Base-by-base conservation (phyloP, 108 stramenopile genomes). In the Nitzschia sp. region DNA sequence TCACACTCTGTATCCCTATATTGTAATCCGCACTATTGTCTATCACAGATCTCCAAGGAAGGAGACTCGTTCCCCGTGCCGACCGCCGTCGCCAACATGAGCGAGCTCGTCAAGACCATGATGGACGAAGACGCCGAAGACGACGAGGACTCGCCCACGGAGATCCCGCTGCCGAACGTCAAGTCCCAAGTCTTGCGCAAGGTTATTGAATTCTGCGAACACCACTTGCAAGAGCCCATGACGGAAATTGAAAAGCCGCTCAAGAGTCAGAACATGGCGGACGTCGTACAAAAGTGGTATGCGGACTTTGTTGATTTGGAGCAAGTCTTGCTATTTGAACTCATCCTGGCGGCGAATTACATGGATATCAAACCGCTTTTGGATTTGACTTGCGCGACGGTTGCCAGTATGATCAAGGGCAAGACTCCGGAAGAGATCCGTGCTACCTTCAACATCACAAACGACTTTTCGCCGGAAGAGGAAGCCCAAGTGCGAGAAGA, bases 231-330 rank as follows among this genome's bases (percentile, higher is more conserved):
- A 53, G 97, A 99, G 77, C 95, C 97, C 58, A 98, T 99, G 98
- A 93, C 91, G 35, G 98, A 99, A 66, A 99, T 99, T 67, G 98
- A 99, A 71, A 99, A 99, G 86, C 99, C 99, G 3, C 87, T 99
- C 71, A 97, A 96, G 82, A 88, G 89, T 36, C 82, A 94, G 28
- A 84, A 89, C 75, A 97, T 99, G 98, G 76, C 86, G 35, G 97
- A 98, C 72, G 97, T 99, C 27, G 99, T 99, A 57, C 97, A 98
- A 71, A 95, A 97, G 76, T 99, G 98, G 98, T 99, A 99, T 77
- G 98, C 98, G 4, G 94, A 95, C 79, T 99, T 98, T 76, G 98
- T 99, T 28, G 82, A 97, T 65, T 78, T 98, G 44, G 97, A 98
- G 61, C 99, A 99, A 76, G 97, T 97, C 47, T 71, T 97, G 29